Conservation (phyloP, 257 asterid species). For the Primulina tabacum region DNA sequence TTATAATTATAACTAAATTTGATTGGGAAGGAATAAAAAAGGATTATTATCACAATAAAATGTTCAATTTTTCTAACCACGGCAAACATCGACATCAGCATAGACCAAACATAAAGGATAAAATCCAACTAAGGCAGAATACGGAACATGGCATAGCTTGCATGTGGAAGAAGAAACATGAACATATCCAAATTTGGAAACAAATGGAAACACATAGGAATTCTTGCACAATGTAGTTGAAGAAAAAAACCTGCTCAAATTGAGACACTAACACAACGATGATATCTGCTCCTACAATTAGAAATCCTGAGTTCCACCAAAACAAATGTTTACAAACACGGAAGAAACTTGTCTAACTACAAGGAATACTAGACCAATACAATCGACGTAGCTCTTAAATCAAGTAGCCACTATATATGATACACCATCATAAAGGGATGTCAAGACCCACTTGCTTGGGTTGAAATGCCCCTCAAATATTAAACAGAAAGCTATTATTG, state of each 20-base stretch:
- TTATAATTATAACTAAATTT: too few species aligned
- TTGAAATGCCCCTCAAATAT: constrained; percentile 21
- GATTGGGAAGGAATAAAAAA: too few species aligned
- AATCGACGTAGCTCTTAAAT: constrained; percentile 31
- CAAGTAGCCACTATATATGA: constrained; percentile 39
- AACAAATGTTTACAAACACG: constrained; percentile 67
- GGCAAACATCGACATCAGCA: too few species aligned
- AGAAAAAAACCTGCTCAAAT: constrained; percentile 14
- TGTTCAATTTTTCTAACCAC: too few species aligned
- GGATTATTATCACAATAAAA: too few species aligned
- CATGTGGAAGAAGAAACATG: constrained; percentile 3
- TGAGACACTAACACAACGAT: constrained; percentile 13
- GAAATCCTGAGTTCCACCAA: constrained; percentile 34
- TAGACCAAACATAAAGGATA: too few species aligned
- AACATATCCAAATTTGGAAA: neutral
- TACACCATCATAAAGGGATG: constrained; percentile 28
- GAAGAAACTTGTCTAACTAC: constrained; percentile 35
- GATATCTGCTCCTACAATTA: constrained; percentile 27
- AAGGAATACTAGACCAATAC: constrained; percentile 24
- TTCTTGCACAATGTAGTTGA: constrained; percentile 1
- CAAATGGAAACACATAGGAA: constrained; percentile 20
- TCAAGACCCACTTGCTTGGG: constrained; percentile 33
- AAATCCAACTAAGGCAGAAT: too few species aligned
- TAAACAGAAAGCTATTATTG: constrained; percentile 13
- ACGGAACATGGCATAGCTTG: constrained; percentile 1